Evolutionary conservation across 2,329 filamentous ascomycete genomes (phyloP).

Genomic region (Aspergillus chevalieri): DNA sequence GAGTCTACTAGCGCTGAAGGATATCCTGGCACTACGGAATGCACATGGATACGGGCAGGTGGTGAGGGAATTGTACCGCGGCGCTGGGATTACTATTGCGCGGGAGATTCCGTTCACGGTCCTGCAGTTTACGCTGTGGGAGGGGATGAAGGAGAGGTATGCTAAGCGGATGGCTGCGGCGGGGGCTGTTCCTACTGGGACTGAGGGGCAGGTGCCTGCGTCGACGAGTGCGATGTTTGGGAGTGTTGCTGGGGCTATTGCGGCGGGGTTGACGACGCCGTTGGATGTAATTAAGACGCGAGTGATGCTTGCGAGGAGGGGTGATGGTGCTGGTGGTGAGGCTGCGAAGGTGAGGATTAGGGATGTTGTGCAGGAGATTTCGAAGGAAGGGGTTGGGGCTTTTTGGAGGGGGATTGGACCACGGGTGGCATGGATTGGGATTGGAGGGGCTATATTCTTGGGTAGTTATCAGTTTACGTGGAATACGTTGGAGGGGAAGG

Average conservation of each 20-base stretch:
- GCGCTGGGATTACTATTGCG: slow-evolving; percentile 87
- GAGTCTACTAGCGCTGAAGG: slow-evolving; percentile 59
- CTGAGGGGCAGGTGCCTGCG: slow-evolving; percentile 53
- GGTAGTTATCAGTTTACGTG: slow-evolving; percentile 87
- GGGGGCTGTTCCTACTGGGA: slow-evolving; percentile 13
- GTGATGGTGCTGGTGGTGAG: slow-evolving; percentile 49
- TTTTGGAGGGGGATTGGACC: slow-evolving; percentile 59
- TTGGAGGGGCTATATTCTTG: slow-evolving; percentile 88
- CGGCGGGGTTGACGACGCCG: slow-evolving; percentile 83
- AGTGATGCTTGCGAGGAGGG: slow-evolving; percentile 78
- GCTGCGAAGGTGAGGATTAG: slow-evolving; percentile 25
- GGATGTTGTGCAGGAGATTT: slow-evolving; percentile 58
- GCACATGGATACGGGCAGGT: slow-evolving; percentile 48
- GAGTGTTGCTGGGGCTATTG: slow-evolving; percentile 73
- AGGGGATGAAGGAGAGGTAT: slow-evolving; percentile 66
- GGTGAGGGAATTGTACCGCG: slow-evolving; percentile 79
- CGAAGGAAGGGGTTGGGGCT: slow-evolving; percentile 43
- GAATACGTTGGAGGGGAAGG: slow-evolving; percentile 58
- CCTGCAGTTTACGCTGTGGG: slow-evolving; percentile 96
- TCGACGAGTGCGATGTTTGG: slow-evolving; percentile 80
- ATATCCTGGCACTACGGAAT: slow-evolving; percentile 56
- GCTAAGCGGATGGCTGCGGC: slow-evolving; percentile 32
- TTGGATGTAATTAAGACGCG: slow-evolving; percentile 95
- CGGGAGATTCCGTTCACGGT: slow-evolving; percentile 96
- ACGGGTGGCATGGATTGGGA: slow-evolving; percentile 87